Conservation (phyloP, 2,329 filamentous ascomycete genomes). For the Cladophialophora psammophila region DNA sequence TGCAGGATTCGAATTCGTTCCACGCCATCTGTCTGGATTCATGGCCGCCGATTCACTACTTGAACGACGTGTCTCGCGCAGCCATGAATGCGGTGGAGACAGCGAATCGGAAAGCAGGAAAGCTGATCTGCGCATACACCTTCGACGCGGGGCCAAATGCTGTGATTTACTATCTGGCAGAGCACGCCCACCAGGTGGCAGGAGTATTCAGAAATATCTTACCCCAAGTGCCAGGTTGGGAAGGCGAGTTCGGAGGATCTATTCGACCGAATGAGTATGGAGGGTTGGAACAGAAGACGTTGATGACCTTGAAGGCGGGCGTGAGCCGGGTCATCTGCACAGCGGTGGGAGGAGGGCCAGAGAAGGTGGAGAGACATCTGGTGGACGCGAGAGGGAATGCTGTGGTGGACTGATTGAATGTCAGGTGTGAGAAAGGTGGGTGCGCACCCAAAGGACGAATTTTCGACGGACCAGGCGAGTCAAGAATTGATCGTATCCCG, state of each 20-base stretch:
- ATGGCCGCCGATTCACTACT: conserved; percentile 96
- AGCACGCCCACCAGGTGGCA: conserved; percentile 75
- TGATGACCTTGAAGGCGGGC: conserved; percentile 74
- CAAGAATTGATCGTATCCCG: background rate
- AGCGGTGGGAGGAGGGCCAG: conserved; percentile 85
- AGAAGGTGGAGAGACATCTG: conserved; percentile 78
- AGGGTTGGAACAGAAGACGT: conserved; percentile 65
- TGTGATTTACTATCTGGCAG: conserved; percentile 91
- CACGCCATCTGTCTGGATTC: conserved; percentile 95
- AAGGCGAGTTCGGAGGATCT: conserved; percentile 65
- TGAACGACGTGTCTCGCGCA: conserved; percentile 90
- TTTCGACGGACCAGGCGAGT: background rate
- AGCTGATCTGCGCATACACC: conserved; percentile 88
- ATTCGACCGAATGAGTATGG: conserved; percentile 59
- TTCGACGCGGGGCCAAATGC: conserved; percentile 98
- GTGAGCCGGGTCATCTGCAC: conserved; percentile 91
- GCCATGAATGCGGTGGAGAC: conserved; percentile 88
- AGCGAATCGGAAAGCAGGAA: conserved; percentile 81
- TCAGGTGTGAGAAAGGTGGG: background rate
- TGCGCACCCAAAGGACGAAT: background rate
- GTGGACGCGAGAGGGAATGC: conserved; percentile 68
- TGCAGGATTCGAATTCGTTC: conserved; percentile 97
- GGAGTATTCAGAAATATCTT: conserved; percentile 78
- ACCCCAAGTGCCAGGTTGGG: conserved; percentile 60
- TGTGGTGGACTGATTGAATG: conserved; percentile 13